Base-by-base conservation (phyloP, 2,329 filamentous ascomycete genomes). In the Cordyceps fumosorosea region DNA sequence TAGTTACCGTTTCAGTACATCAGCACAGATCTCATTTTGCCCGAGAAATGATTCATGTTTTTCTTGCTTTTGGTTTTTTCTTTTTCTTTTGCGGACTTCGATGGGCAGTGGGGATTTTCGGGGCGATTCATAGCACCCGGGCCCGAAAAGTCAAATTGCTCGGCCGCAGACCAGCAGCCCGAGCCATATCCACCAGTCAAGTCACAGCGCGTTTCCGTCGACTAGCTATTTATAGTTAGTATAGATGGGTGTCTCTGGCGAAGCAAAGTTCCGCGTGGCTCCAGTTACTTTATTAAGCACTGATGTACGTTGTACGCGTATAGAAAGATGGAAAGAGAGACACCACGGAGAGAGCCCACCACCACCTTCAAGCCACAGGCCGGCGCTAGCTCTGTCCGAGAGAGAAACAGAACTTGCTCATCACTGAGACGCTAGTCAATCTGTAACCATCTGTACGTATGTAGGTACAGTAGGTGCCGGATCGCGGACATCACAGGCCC, bases 91-190 rank as follows among this genome's bases (percentile, higher is more conserved):
- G 55, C 55, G 29, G 44, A 57, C 55, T 37, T 57, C 14, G 42
- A 56, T 47, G 29, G 7, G 16, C 11, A 26, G 45, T 57, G 55
- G 55, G 48, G 55, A 26, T 24, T 16, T 34, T 55, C 55, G 32
- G 55, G 55, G 45, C 55, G 32, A 57, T 50, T 37, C 14, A 57
- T 57, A 57, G 26, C 29, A 50, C 20, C 37, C 55, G 55, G 20
- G 29, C 45, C 55, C 55, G 55, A 56, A 40, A 50, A 56, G 44
- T 44, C 42, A 48, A 47, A 47, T 24, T 52, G 50, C 26, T 44
- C 42, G 42, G 16, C 44, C 44, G 44, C 44, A 22, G 3, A 5
- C n/a, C 2, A 20, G 44, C n/a, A 47, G n/a, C 44, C 44, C 44
- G 44, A 47, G 44, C n/a, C 44, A 11, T 44, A n/a, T 44, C 40